phyloP scores from a whole-genome alignment of 2,329 filamentous ascomycete species.

The Pseudopithomyces chartarum region DNA sequence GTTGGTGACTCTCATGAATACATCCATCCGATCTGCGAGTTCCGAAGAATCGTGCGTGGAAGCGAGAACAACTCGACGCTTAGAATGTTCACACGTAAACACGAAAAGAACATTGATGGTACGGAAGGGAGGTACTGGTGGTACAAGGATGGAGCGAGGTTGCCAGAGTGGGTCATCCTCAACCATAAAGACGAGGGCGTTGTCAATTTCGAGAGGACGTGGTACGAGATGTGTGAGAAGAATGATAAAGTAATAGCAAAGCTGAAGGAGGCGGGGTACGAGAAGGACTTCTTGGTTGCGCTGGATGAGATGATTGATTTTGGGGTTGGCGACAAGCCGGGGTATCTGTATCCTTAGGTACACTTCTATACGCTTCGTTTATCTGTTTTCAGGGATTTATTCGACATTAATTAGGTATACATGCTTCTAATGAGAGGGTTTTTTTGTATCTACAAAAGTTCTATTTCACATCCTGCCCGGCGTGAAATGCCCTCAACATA shows the following conservation, averaged over 20 bases:
- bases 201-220: conserved; percentile 36
- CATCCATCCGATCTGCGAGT: conserved; percentile 50
- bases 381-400: too few relatives aligned
- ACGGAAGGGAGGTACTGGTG: conserved; percentile 34
- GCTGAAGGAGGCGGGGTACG: conserved; percentile 17
- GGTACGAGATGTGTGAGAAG: conserved; percentile 35
- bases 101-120: conserved; percentile 17
- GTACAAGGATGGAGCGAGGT: conserved; percentile 23
- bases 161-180: conserved; percentile 41
- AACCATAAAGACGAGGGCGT: conserved; percentile 13
- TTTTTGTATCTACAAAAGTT: neutral
- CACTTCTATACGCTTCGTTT: neutral
- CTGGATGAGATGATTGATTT: conserved; percentile 34
- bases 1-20: conserved; percentile 56
- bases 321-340: conserved; percentile 20
- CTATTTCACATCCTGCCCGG: neutral
- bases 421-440: too few relatives aligned
- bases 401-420: too few relatives aligned
- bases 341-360: conserved; percentile 18
- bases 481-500: conserved; percentile 24
- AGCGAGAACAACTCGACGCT: conserved; percentile 30
- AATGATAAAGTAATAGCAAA: conserved; percentile 16
- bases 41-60: conserved; percentile 32
- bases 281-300: conserved; percentile 27
- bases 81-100: conserved; percentile 27